Base-by-base conservation (phyloP, 257 asterid genomes). In the Nicotiana otophora region DNA sequence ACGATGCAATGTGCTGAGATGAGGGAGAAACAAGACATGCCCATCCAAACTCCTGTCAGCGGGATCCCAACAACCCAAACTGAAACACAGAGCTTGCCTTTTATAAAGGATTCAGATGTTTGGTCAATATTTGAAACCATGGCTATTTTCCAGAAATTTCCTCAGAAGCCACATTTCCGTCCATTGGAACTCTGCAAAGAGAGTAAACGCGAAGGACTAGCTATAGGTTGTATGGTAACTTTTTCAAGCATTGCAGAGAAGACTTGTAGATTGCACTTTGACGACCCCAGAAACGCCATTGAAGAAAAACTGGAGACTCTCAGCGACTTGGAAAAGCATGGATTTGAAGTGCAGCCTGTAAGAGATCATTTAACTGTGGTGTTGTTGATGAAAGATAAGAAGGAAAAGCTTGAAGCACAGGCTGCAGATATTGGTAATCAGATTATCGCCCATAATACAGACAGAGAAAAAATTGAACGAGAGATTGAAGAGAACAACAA, bases 121-220 rank as follows among this genome's bases (percentile, higher is more conserved):
- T 95, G 99, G 98, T 81, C 87, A 82, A 85, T 92, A 1, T 81
- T 95, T 14, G 97, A 95, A 80, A 84, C 94, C 36, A 88, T 92
- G 97, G 97, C 91, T 57, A 91, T 85, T 70, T 95, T 95, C 86
- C 84, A 62, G 84, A 91, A 80, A 81, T 70, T 88, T 77, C 99
- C 99, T 42, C 99, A 93, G 74, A 91, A 82, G 55, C 97, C 99
- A n/a, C 99, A 95, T 89, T 95, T 95, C 84, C 80, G 30, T 75
- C 95, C 98, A 33, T 80, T 95, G 84, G 82, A 68, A 61, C 36
- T 85, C 10, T 81, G 75, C 26, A 90, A 86, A 85, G 98, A 93
- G 85, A 87, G 93, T 83, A 80, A 86, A 4, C 95, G 98, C 6
- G 99, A 93, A 84, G 97, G 98, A 46, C 78, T 87, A 81, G 99